These are phyloP conservation scores for Schizophyllum amplum DNA, from an alignment of 1,284 basidiomycete species.

Conservation along the genomic window DNA sequence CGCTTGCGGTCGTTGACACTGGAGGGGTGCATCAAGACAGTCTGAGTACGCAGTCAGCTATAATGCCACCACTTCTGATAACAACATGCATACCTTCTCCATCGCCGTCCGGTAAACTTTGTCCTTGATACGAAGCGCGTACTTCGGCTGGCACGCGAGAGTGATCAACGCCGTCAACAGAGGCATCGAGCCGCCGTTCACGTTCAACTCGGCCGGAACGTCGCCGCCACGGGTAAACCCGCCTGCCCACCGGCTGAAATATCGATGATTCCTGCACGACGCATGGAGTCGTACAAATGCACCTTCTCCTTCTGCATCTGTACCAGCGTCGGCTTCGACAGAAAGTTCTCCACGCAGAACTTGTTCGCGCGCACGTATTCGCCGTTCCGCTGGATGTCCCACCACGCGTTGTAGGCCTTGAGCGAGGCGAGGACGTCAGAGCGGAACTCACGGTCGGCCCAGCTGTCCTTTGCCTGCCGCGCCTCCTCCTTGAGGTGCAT, in stretches of 20 bases:
- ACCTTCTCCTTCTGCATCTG: slow-evolving; percentile 82
- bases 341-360: slow-evolving; percentile 85
- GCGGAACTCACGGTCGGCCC: slow-evolving; percentile 74
- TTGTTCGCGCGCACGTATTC: slow-evolving; percentile 60
- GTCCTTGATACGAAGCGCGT: slow-evolving; percentile 76
- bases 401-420: slow-evolving; percentile 82
- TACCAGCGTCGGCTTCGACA: slow-evolving; percentile 77
- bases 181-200: slow-evolving; percentile 70
- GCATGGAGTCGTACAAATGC: slow-evolving; percentile 74
- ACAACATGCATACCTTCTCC: slow-evolving; percentile 69
- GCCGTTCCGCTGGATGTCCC: slow-evolving; percentile 56
- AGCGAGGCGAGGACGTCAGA: slow-evolving; percentile 83
- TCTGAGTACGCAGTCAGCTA: slow-evolving; percentile 29
- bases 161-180: slow-evolving; percentile 84
- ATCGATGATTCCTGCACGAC: slow-evolving; percentile 76
- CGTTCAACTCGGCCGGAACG: slow-evolving; percentile 67
- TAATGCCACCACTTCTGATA: slow-evolving; percentile 8
- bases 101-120: slow-evolving; percentile 71
- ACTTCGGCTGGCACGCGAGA: slow-evolving; percentile 88
- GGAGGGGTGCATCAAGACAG: slow-evolving; percentile 73
- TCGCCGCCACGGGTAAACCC: slow-evolving; percentile 18
- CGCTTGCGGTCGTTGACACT: slow-evolving; percentile 79
- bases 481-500: slow-evolving; percentile 61
- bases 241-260: slow-evolving; percentile 57
- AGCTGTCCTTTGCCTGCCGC: slow-evolving; percentile 69